phyloP scores from a whole-genome alignment of 2,329 filamentous ascomycete species.

The Pseudocercospora macadamiae region DNA sequence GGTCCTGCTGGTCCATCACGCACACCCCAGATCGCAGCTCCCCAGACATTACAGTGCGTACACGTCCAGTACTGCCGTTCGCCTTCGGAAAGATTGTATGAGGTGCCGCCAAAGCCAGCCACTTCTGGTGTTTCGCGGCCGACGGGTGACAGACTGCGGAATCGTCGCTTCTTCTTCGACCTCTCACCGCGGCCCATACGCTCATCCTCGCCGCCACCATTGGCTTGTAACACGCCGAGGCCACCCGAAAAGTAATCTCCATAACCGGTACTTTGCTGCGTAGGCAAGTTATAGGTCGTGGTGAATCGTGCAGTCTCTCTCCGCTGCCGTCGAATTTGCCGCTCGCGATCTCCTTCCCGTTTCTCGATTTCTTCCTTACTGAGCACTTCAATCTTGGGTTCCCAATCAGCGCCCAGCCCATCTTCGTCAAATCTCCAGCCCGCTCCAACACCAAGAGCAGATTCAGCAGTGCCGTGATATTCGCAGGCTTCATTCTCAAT shows the following conservation, averaged over 20 bases:
- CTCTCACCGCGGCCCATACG: slow-evolving; percentile 89
- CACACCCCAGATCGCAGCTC: slow-evolving; percentile 90
- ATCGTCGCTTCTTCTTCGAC: slow-evolving; percentile 92
- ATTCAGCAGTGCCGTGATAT: slow-evolving; percentile 41
- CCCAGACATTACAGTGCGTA: slow-evolving; percentile 83
- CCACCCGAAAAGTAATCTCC: slow-evolving; percentile 61
- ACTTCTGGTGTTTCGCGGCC: slow-evolving; percentile 81
- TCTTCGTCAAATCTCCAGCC: slow-evolving; percentile 97
- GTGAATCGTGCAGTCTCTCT: slow-evolving; percentile 86
- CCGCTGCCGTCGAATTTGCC: slow-evolving; percentile 82
- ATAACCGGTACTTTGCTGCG: slow-evolving; percentile 43
- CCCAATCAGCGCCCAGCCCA: slow-evolving; percentile 66
- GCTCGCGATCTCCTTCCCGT: slow-evolving; percentile 88
- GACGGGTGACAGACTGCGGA: slow-evolving; percentile 82
- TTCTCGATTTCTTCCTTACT: slow-evolving; percentile 98
- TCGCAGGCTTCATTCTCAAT: slow-evolving; percentile 88
- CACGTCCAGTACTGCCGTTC: slow-evolving; percentile 88
- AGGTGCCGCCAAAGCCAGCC: slow-evolving; percentile 66
- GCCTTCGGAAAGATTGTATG: slow-evolving; percentile 66
- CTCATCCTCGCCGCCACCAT: slow-evolving; percentile 61
- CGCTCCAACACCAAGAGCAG: slow-evolving; percentile 65
- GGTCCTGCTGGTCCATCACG: slow-evolving; percentile 85
- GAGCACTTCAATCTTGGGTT: slow-evolving; percentile 60
- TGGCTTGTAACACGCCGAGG: slow-evolving; percentile 42
- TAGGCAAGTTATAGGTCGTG: slow-evolving; percentile 45